Base-by-base conservation (phyloP, 768 basidiomycete species). In the Lentinula aciculospora region DNA sequence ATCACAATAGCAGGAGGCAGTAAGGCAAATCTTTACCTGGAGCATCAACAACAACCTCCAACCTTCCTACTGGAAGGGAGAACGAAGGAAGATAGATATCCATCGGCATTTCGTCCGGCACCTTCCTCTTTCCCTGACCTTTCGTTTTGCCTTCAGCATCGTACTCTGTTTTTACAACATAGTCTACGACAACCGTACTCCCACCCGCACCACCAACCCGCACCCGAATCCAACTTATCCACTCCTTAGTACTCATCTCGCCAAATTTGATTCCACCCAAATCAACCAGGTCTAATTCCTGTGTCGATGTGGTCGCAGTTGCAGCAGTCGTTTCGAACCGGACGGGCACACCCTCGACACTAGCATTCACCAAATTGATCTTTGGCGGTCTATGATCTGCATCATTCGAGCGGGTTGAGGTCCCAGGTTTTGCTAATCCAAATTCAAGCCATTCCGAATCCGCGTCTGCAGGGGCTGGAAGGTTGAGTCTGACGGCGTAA, bases 381-480 rank as follows among this genome's bases (percentile, higher is more conserved):
- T 70, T 75, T 44, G 81, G 79, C 40, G 73, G 70, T 31, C 61
- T 59, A 21, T 29, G 42, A 23, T 45, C 61, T 39, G 62, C 50
- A 58, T 54, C 31, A 53, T n/a, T n/a, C 19, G 34, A 40, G 56
- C 7, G n/a, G 25, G 65, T 64, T 28, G 62, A 55, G 1, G 19
- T 17, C 40, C 61, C 61, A n/a, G 69, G 69, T 54, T 79, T 73
- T 1, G 83, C 83, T 50, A 92, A 72, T 27, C 88, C 88, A 64
- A 92, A 90, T 67, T 90, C 88, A 19, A 92, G 72, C 83, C 82
- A 88, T 51, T 85, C 86, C n/a, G 81, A 79, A 56, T 81, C 81
- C n/a, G 74, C 65, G 32, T 84, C 77, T 13, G 75, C 69, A 19
- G 86, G 86, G 8, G 81, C 80, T 42, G 81, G 80, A 25, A 89